These are phyloP conservation scores for Sindora glabra DNA, from an alignment of 306 rosid genomes.

Conservation along the genomic window DNA sequence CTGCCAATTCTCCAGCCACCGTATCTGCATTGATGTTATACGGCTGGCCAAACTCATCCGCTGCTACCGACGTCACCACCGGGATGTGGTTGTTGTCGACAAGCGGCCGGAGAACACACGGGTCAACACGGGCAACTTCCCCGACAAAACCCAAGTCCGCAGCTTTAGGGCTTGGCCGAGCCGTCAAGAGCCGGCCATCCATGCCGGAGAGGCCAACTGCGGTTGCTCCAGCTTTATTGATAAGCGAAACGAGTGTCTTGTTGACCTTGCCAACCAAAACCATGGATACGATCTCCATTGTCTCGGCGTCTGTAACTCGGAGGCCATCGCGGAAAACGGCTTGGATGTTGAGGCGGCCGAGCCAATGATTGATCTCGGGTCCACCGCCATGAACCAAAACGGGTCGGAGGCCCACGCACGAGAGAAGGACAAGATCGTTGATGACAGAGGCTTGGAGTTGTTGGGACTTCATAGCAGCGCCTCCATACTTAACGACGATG, in stretches of 20 bases:
- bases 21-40: constrained; percentile 90
- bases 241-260: constrained; percentile 64
- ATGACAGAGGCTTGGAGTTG: constrained; percentile 79
- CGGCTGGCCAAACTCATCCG: constrained; percentile 67
- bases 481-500: constrained; percentile 87
- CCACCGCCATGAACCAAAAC: constrained; percentile 93
- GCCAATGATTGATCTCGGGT: constrained; percentile 90
- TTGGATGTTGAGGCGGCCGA: constrained; percentile 69
- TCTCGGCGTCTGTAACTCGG: constrained; percentile 74
- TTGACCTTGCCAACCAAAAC: constrained; percentile 88
- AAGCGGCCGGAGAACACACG: constrained; percentile 51
- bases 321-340: constrained; percentile 82
- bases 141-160: constrained; percentile 74
- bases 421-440: constrained; percentile 85
- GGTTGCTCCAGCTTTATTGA: constrained; percentile 73
- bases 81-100: constrained; percentile 62
- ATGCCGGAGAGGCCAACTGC: constrained; percentile 85
- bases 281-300: constrained; percentile 98
- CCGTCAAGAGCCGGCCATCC: constrained; percentile 73
- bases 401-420: constrained; percentile 85
- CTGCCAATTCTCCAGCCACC: constrained; percentile 83
- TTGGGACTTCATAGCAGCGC: constrained; percentile 89
- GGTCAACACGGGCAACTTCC: constrained; percentile 63
- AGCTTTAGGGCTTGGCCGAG: constrained; percentile 69
- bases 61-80: too few relatives aligned